Conservation (phyloP, 805 yeast genomes). For the Hanseniaspora hatyaiensis region DNA sequence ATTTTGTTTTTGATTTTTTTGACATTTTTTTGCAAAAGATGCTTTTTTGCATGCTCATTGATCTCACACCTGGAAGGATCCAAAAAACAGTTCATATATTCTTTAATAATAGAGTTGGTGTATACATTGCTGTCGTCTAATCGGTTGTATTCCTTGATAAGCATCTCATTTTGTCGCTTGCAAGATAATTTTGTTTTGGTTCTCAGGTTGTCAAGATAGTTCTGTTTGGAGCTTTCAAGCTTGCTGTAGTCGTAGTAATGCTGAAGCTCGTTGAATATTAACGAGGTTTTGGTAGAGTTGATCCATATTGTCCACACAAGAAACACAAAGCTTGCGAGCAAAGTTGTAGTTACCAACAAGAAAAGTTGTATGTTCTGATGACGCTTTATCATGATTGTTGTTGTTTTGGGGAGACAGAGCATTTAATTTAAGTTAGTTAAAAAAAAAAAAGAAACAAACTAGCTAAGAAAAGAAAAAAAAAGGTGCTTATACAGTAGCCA, state of each 20-base stretch:
- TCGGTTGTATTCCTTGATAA: conserved; percentile 11
- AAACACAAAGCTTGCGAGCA: neutral
- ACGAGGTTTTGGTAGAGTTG: neutral
- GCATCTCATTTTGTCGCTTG: neutral
- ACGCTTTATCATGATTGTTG: too few species aligned
- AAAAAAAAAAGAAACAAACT: too few species aligned
- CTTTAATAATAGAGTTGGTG: conserved; percentile 10
- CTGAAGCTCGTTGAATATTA: conserved; percentile 3
- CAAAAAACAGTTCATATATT: conserved; percentile 8
- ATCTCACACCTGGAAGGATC: conserved; percentile 1
- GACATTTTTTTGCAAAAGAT: neutral
- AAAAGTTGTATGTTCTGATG: neutral
- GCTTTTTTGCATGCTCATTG: neutral
- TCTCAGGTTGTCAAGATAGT: neutral
- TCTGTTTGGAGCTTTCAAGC: neutral
- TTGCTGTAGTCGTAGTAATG: conserved; percentile 11
- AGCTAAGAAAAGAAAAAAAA: too few species aligned
- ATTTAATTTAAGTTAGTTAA: too few species aligned
- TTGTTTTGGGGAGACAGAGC: too few species aligned
- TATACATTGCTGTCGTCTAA: conserved; percentile 13
- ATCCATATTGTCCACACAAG: conserved; percentile 4
- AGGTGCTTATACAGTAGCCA: too few species aligned
- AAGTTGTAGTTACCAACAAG: neutral
- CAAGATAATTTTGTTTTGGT: neutral
- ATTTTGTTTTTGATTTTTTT: neutral